Conservation (phyloP, 192 early-diverging fungal species). For the Linnemannia exigua region DNA sequence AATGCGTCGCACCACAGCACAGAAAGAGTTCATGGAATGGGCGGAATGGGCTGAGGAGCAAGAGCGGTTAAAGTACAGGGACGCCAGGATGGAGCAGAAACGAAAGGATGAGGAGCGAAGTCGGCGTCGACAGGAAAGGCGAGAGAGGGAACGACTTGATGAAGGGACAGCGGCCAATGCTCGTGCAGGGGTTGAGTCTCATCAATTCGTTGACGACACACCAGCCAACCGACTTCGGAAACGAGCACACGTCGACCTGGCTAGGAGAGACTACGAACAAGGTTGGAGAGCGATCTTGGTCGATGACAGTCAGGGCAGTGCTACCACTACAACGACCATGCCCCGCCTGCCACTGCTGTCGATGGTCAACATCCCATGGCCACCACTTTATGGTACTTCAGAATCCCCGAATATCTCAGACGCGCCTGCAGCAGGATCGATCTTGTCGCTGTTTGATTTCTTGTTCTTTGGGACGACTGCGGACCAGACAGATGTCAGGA, state of each 20-base stretch:
- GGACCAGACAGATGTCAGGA: constrained; percentile 20
- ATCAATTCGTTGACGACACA: neutral
- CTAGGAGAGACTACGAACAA: constrained; percentile 16
- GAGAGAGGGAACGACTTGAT: constrained; percentile 14
- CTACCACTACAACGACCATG: neutral
- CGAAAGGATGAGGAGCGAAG: constrained; percentile 24
- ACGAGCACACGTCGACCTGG: constrained; percentile 6
- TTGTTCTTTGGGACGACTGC: constrained; percentile 34
- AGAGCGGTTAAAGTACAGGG: constrained; percentile 15
- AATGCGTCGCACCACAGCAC: constrained; percentile 17
- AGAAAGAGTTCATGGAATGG: constrained; percentile 25
- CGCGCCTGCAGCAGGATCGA: neutral
- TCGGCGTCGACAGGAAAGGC: constrained; percentile 15
- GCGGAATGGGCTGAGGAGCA: constrained; percentile 36
- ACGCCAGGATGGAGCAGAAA: constrained; percentile 11
- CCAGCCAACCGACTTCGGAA: constrained; percentile 18
- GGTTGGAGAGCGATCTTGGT: constrained; percentile 16
- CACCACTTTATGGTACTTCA: constrained; percentile 7
- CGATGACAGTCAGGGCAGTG: neutral
- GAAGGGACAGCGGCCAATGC: neutral
- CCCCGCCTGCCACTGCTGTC: neutral
- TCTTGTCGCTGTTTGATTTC: constrained; percentile 32
- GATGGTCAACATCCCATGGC: constrained; percentile 32
- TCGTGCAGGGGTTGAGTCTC: neutral
- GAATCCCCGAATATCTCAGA: neutral